phyloP scores from a whole-genome alignment of 2,329 filamentous ascomycete genomes.

The Cryphonectria radicalis region DNA sequence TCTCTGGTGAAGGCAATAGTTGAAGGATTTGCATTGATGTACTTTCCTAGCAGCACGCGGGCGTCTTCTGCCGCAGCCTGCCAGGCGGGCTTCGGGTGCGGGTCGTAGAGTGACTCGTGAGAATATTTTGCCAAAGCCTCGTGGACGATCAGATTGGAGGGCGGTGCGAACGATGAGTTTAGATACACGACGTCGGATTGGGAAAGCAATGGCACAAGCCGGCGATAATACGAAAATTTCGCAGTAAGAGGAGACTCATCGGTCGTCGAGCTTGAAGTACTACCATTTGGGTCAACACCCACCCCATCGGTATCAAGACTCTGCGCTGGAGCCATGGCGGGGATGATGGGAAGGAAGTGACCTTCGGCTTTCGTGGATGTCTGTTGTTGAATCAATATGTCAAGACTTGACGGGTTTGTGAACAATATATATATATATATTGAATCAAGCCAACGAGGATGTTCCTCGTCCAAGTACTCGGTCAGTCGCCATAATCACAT shows the following conservation, averaged over 20 bases:
- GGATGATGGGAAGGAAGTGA: no score
- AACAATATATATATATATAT: no score
- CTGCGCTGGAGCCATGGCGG: no score
- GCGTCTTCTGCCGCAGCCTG: conserved; percentile 31
- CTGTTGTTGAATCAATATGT: no score
- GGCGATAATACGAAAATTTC: background rate
- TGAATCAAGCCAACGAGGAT: no score
- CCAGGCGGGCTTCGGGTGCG: conserved; percentile 36
- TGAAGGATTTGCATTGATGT: conserved; percentile 36
- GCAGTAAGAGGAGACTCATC: background rate
- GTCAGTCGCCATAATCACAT: no score
- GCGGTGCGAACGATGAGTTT: conserved; percentile 12
- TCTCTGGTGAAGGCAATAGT: conserved; percentile 39
- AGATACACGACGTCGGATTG: background rate
- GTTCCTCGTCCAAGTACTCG: no score
- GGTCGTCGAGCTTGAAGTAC: background rate
- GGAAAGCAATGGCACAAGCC: background rate
- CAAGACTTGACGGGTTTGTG: no score
- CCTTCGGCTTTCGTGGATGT: no score
- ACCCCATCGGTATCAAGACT: no score
- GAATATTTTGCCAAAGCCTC: conserved; percentile 37
- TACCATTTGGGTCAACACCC: no score
- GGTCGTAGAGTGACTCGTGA: conserved; percentile 33
- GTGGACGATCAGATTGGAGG: conserved; percentile 39
- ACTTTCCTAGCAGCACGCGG: conserved; percentile 34